Base-by-base conservation (phyloP, 495 filamentous ascomycete species). In the Lasiosphaeria hispida region DNA sequence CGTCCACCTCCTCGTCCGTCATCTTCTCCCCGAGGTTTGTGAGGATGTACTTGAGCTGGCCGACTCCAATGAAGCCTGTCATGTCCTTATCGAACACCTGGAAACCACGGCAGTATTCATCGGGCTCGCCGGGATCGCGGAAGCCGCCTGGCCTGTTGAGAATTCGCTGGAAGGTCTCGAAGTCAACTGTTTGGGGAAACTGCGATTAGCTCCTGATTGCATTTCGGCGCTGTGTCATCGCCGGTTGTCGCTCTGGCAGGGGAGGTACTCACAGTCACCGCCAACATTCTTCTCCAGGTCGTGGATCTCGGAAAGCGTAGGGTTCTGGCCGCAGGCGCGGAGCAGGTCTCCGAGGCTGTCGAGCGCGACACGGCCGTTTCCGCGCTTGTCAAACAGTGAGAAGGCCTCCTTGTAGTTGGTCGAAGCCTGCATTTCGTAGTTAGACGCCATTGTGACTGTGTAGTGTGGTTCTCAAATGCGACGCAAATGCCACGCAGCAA, bases 321-420 rank as follows among this genome's bases (percentile, higher is more conserved):
- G 94, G 73, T 98, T 98, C 81, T 98, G 94, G 1, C 94, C 94
- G 69, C 94, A 98, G 8, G 94, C 94, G 66, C 95, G 87, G 38
- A 98, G 85, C 36, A 98, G 84, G 69, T 98, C 95, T 34, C 94
- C 94, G 14, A 98, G 84, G 53, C 86, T 88, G 55, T 92, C 88
- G 71, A 90, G 81, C 9, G 87, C 72, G 64, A 97, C 94, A 58
- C 89, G 92, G 61, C 90, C 90, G 69, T 87, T 93, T 67, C 95
- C 94, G 67, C 94, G 92, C 83, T 96, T 96, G 80, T 98, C 94
- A 82, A 97, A 98, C 69, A 98, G 90, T 49, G 91, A 90, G 81
- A 98, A 98, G 60, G 94, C 94, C 87, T 98, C 94, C 82, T 97
- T 97, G 90, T 97, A 98, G 85, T 98, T 97, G 72, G 94, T 97